Evolutionary conservation across 2,329 filamentous ascomycete species (phyloP), one percentile per base, ranked within the genome.

Genomic region (Aureobasidium pullulans): DNA sequence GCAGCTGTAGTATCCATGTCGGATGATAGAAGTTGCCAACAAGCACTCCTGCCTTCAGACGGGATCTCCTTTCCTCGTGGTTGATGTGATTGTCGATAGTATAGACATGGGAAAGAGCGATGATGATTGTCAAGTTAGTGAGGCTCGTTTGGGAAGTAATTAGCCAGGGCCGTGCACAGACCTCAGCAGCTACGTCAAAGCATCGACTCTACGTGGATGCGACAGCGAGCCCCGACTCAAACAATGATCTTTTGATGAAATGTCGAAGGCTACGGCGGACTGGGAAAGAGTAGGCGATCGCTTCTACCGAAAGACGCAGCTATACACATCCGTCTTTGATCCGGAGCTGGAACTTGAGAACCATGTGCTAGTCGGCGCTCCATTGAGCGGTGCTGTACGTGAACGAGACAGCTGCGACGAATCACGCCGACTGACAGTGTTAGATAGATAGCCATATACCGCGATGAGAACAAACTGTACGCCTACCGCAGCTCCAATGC

Each of bases 281-380:
- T 99, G 94, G 94, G 91, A 96, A 79, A 88, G 84, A 74, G 85
- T 97, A 65, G 94, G 90, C 71, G 89, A 95, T 75, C 87, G 85
- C 69, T 97, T 95, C 80, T 99, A 97, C 78, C 89, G 93, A 73
- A 96, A 96, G 78, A 86, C 89, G 60, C 89, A 93, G 74, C 84
- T 96, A 62, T 99, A 97, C 79, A 92, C 91, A 62, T 88, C 86
- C 65, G 84, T 97, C 64, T 99, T 97, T 73, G 91, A 96, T 75
- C 84, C 89, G 70, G 91, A 96, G 71, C 80, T 96, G 63, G 92
- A 99, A 76, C 83, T 99, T 66, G 92, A 96, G 78, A 95, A 94
- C 77, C 96, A 95, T 77, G 82, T 93, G 68, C 86, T 96, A 69
- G 86, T 87, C 60, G 94, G 92, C 70, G 95, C 94, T 72, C 91